Percentiles rank a stretch among this genome's conserved stretches.
Conservation (phyloP, 495 filamentous ascomycete species). For the Cryomyces minteri region DNA sequence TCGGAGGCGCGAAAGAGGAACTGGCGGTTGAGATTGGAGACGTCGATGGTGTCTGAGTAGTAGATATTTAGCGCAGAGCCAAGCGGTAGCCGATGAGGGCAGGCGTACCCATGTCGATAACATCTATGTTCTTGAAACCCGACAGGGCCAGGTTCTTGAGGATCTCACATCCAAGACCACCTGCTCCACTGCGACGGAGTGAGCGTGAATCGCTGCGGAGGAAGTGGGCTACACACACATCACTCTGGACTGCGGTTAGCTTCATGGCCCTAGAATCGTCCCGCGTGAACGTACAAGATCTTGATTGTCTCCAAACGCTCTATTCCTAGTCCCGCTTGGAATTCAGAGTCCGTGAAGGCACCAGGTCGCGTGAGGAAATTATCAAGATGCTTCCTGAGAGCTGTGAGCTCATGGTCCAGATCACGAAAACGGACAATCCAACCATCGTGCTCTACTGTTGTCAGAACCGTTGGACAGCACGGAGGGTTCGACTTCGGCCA, state of each 20-base stretch:
- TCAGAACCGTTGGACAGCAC: too few relatives aligned
- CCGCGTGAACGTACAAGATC: slow-evolving; percentile 33
- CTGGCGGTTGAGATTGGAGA: slow-evolving; percentile 94
- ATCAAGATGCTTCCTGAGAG: slow-evolving; percentile 44
- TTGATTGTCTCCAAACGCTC: slow-evolving; percentile 43
- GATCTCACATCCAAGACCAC: slow-evolving; percentile 91
- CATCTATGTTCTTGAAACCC: slow-evolving; percentile 91
- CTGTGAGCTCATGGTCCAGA: too few relatives aligned
- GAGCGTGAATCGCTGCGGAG: not conserved
- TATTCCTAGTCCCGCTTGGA: slow-evolving; percentile 42
- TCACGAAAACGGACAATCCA: too few relatives aligned
- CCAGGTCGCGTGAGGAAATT: slow-evolving; percentile 55
- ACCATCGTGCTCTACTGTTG: too few relatives aligned
- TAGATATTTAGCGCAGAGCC: slow-evolving; percentile 1
- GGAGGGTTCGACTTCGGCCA: too few relatives aligned
- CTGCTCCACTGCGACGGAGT: slow-evolving; percentile 52
- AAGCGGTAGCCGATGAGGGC: too few relatives aligned
- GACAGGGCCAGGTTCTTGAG: slow-evolving; percentile 91
- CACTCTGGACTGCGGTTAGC: slow-evolving; percentile 20
- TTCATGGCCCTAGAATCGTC: not conserved
- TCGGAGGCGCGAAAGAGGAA: slow-evolving; percentile 89
- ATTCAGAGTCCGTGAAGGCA: slow-evolving; percentile 59
- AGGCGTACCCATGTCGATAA: slow-evolving; percentile 85
- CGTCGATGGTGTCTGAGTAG: slow-evolving; percentile 68
- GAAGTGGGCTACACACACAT: slow-evolving; percentile 22